Evolutionary conservation across 116 monocot genomes (phyloP).

Genomic region (Iris pallida): DNA sequence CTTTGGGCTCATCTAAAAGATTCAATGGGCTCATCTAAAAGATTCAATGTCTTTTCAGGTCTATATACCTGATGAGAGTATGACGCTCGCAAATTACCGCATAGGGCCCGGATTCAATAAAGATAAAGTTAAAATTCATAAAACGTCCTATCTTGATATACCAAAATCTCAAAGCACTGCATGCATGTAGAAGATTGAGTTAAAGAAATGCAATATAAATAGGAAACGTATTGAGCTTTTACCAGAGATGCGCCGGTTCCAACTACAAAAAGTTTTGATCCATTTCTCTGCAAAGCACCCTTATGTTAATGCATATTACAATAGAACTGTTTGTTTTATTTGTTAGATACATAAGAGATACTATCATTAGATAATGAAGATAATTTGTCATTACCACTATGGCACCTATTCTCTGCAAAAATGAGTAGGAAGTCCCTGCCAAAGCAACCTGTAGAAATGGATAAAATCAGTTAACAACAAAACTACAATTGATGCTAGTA

Average conservation of each 20-base stretch:
- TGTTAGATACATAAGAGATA: not conserved
- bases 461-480: not conserved
- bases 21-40: no score
- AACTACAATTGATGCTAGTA: not conserved
- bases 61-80: no score
- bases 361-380: not conserved
- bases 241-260: constrained; percentile 96
- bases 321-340: not conserved
- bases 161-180: no score
- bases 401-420: constrained; percentile 92
- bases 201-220: not conserved
- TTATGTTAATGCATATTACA: not conserved
- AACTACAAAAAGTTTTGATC: constrained; percentile 82
- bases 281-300: constrained; percentile 65
- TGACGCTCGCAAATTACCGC: no score
- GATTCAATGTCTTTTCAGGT: no score
- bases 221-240: constrained; percentile 8
- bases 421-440: constrained; percentile 80
- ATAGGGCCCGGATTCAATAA: no score
- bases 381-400: constrained; percentile 57
- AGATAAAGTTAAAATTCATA: no score
- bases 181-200: not conserved
- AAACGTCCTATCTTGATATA: no score
- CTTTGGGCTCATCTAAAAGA: no score
- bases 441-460: constrained; percentile 67